Evolutionary conservation across 2,329 filamentous ascomycete genomes (phyloP).

Genomic region (Colletotrichum neosansevieriae): DNA sequence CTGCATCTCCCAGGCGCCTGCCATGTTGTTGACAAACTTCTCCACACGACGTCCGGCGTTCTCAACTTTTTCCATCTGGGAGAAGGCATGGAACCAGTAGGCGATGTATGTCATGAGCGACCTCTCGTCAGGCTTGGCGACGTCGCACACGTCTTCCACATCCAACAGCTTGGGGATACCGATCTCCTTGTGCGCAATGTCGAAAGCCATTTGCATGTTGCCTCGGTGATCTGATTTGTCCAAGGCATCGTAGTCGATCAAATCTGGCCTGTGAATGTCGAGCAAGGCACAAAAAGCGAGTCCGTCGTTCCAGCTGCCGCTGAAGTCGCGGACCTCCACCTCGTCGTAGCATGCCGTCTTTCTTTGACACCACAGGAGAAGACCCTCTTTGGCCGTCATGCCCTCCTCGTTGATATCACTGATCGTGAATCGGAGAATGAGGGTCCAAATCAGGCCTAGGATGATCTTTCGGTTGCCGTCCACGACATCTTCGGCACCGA

Average conservation of each 20-base stretch:
- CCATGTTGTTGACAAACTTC: conserved; percentile 99
- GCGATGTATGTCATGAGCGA: conserved; percentile 99
- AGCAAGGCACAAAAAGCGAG: conserved; percentile 95
- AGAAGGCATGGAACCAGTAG: conserved; percentile 99
- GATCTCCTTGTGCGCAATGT: conserved; percentile 95
- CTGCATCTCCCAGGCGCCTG: conserved; percentile 99
- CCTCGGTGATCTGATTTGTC: conserved; percentile 95
- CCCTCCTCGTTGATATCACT: conserved; percentile 99
- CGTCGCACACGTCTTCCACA: conserved; percentile 97
- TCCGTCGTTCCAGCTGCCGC: conserved; percentile 95
- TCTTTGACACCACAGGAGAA: conserved; percentile 96
- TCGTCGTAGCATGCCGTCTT: conserved; percentile 99
- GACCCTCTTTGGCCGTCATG: conserved; percentile 95
- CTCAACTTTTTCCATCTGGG: conserved; percentile 98
- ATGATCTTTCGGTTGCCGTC: conserved; percentile 99
- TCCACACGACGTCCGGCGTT: conserved; percentile 96
- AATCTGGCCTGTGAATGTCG: conserved; percentile 95
- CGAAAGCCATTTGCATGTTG: conserved; percentile 98
- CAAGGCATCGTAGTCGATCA: conserved; percentile 95
- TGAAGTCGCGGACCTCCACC: conserved; percentile 95
- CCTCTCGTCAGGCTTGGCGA: conserved; percentile 93
- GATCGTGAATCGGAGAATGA: conserved; percentile 98
- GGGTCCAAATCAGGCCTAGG: conserved; percentile 95
- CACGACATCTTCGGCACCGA: conserved; percentile 97
- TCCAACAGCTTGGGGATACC: conserved; percentile 96